A percentile compares a stretch with the other conserved stretches of the same genome.
Evolutionary conservation across 2,329 filamentous ascomycete genomes (phyloP).

Genomic region (Chaetothyriales sp.): DNA sequence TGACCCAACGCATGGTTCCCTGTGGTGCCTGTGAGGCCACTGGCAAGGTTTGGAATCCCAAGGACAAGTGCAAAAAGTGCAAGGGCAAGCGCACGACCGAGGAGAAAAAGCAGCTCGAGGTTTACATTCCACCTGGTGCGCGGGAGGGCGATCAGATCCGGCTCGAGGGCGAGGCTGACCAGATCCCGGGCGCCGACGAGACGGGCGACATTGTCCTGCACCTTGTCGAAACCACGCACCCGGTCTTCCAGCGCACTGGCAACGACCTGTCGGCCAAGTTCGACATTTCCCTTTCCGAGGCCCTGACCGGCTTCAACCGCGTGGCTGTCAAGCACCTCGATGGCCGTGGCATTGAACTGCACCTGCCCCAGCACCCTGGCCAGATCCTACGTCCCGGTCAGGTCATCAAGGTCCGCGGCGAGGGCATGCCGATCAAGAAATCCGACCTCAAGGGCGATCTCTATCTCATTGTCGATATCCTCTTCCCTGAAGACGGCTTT

Average conservation of each 20-base stretch:
- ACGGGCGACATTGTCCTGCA: constrained; percentile 90
- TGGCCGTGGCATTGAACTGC: constrained; percentile 71
- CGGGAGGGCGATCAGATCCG: constrained; percentile 74
- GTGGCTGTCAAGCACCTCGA: constrained; percentile 87
- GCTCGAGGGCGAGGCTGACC: constrained; percentile 85
- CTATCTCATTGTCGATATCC: constrained; percentile 69
- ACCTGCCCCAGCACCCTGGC: constrained; percentile 59
- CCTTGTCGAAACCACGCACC: constrained; percentile 65
- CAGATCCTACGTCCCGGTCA: constrained; percentile 72
- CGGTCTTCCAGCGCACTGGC: constrained; percentile 66
- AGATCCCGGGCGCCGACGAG: constrained; percentile 62
- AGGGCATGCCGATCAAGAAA: constrained; percentile 89
- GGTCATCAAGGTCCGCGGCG: constrained; percentile 67
- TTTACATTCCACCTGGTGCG: constrained; percentile 52
- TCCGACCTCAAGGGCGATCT: constrained; percentile 73
- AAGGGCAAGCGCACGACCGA: constrained; percentile 78
- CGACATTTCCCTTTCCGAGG: constrained; percentile 65
- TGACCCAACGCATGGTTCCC: constrained; percentile 61
- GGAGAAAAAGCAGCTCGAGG: constrained; percentile 85
- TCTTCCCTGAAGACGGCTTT: constrained; percentile 83
- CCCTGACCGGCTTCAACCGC: constrained; percentile 75
- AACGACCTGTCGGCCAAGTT: constrained; percentile 72
- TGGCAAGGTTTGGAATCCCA: constrained; percentile 82
- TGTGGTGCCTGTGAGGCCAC: constrained; percentile 74
- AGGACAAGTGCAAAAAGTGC: constrained; percentile 98